Conservation (phyloP, 768 basidiomycete species). For the Lactarius tabidus region DNA sequence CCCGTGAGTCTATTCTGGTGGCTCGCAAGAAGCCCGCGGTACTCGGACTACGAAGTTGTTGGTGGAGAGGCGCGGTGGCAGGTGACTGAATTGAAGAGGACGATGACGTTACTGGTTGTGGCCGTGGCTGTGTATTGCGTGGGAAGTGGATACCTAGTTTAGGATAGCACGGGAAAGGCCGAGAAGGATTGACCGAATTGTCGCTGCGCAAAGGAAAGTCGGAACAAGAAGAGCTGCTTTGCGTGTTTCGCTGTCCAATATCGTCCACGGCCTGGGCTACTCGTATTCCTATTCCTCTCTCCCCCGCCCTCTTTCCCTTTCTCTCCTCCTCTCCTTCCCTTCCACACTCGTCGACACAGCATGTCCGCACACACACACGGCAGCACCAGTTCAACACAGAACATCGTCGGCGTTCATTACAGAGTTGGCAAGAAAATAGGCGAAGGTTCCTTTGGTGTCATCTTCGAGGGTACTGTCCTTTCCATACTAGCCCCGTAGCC, state of each 20-base stretch:
- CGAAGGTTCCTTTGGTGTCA: conserved; percentile 97
- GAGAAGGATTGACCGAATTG: background rate
- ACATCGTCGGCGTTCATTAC: conserved; percentile 94
- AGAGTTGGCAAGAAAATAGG: conserved; percentile 99
- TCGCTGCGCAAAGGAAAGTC: background rate
- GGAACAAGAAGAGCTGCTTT: background rate
- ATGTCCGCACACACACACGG: conserved; percentile 41
- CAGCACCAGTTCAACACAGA: conserved; percentile 58
- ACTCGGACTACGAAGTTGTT: conserved; percentile 42
- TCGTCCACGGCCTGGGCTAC: background rate
- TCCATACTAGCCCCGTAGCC: conserved; percentile 9
- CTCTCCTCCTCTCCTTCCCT: conserved; percentile 18
- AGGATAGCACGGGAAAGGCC: background rate
- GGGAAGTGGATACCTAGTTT: background rate
- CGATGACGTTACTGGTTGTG: background rate
- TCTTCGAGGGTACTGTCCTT: conserved; percentile 67
- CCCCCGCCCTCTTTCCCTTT: conserved; percentile 18
- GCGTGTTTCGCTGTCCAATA: conserved; percentile 13
- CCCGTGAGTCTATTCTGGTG: conserved; percentile 51
- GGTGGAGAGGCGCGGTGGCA: conserved; percentile 34
- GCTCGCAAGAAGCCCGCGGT: conserved; percentile 41
- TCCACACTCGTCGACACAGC: conserved; percentile 19
- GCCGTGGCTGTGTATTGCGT: background rate
- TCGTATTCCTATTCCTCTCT: conserved; percentile 15
- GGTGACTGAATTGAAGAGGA: background rate